These are phyloP conservation scores for Ilex aquifolium DNA, from an alignment of 257 asterid species.

Conservation along the genomic window DNA sequence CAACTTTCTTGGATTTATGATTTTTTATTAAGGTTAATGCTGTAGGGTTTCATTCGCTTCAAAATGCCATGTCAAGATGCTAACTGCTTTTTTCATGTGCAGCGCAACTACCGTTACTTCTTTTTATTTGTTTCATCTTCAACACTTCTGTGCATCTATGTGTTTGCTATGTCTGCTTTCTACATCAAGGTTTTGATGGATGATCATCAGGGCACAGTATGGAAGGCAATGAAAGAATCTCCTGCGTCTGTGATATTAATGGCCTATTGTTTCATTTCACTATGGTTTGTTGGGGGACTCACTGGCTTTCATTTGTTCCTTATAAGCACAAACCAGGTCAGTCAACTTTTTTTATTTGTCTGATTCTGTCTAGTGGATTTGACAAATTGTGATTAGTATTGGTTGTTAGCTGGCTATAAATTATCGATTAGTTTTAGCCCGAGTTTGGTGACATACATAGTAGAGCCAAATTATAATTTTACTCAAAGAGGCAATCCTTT, in stretches of 20 bases:
- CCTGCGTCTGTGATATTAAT: conserved; percentile 52
- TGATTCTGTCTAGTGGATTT: not conserved
- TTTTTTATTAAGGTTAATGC: too few relatives aligned
- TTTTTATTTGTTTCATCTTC: conserved; percentile 63
- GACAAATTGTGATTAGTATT: too few relatives aligned
- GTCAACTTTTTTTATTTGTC: not conserved
- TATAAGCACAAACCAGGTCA: conserved; percentile 63
- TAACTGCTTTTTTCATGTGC: conserved; percentile 15
- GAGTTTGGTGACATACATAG: too few relatives aligned
- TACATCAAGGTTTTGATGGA: conserved; percentile 41
- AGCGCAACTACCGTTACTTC: conserved; percentile 72
- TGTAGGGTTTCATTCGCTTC: too few relatives aligned
- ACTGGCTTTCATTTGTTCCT: conserved; percentile 71
- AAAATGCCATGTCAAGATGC: not conserved
- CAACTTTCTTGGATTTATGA: too few relatives aligned
- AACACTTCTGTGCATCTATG: conserved; percentile 48
- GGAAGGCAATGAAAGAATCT: conserved; percentile 50
- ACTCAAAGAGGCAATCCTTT: too few relatives aligned
- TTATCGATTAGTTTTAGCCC: too few relatives aligned
- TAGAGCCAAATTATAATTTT: too few relatives aligned
- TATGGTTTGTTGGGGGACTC: conserved; percentile 88
- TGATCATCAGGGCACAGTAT: conserved; percentile 22
- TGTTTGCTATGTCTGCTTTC: conserved; percentile 40
- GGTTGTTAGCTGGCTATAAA: too few relatives aligned
- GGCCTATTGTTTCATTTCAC: conserved; percentile 48